phyloP scores from a whole-genome alignment of 2,329 filamentous ascomycete species.

The Rugonectria rugulosa region DNA sequence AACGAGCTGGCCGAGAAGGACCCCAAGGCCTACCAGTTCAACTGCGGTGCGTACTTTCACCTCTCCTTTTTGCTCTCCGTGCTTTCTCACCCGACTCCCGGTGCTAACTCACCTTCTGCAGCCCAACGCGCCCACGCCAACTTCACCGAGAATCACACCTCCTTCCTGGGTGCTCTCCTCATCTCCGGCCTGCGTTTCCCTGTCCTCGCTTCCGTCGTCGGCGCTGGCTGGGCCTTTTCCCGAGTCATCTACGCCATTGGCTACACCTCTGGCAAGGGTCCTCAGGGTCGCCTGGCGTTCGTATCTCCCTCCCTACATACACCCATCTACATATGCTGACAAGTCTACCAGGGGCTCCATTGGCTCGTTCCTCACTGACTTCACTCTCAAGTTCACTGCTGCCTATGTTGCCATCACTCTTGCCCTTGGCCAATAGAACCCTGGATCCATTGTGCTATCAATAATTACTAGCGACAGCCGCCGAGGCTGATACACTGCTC shows the following conservation, averaged over 20 bases:
- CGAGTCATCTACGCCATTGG: constrained; percentile 64
- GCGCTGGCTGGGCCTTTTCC: constrained; percentile 59
- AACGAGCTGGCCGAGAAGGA: constrained; percentile 63
- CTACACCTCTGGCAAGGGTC: constrained; percentile 56
- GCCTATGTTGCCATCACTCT: constrained; percentile 52
- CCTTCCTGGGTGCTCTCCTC: constrained; percentile 60
- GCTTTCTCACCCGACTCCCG: background rate
- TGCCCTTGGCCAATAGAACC: constrained; percentile 41
- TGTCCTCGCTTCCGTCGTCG: constrained; percentile 55
- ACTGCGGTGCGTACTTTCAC: constrained; percentile 58
- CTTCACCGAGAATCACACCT: constrained; percentile 67
- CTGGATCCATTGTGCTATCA: background rate
- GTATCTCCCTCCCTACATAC: constrained; percentile 26
- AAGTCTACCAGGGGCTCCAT: constrained; percentile 44
- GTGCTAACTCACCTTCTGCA: constrained; percentile 36
- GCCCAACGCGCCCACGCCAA: constrained; percentile 69
- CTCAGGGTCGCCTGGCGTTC: constrained; percentile 52
- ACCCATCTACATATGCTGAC: constrained; percentile 24
- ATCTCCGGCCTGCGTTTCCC: constrained; percentile 66
- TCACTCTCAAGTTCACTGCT: constrained; percentile 52
- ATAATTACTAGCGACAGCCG: background rate
- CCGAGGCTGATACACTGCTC: background rate
- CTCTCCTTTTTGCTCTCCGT: background rate
- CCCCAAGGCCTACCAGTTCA: constrained; percentile 64
- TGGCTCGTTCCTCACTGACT: constrained; percentile 45